Conservation (phyloP, 768 basidiomycete species). For the Mycena amicta region DNA sequence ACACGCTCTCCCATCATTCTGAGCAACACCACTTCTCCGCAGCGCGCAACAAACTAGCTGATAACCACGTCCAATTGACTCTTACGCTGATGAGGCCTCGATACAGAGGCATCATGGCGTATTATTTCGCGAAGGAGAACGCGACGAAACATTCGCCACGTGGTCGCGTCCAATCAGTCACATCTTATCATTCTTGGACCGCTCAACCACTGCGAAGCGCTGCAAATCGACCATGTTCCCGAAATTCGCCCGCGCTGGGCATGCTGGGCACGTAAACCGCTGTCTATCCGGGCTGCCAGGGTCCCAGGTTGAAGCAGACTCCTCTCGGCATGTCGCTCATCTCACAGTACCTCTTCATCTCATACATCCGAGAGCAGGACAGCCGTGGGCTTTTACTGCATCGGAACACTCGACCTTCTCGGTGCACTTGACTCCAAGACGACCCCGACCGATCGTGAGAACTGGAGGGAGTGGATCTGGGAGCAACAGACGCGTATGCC, state of each 20-base stretch:
- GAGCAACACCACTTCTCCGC: too few species aligned
- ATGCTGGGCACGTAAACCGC: constrained; percentile 66
- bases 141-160: too few species aligned
- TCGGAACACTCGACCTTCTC: constrained; percentile 82
- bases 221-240: background rate
- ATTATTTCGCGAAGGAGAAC: too few species aligned
- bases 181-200: background rate
- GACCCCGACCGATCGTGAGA: constrained; percentile 52
- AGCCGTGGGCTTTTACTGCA: constrained; percentile 86
- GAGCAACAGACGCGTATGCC: constrained; percentile 68
- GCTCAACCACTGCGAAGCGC: too few species aligned
- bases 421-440: constrained; percentile 51
- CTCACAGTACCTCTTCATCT: too few species aligned
- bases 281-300: constrained; percentile 73
- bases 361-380: constrained; percentile 49
- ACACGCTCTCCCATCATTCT: too few species aligned
- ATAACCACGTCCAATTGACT: too few species aligned
- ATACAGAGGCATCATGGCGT: too few species aligned
- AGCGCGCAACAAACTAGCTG: too few species aligned
- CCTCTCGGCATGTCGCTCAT: constrained; percentile 57
- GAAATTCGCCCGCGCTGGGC: constrained; percentile 47
- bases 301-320: constrained; percentile 69
- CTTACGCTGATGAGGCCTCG: too few species aligned
- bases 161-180: background rate
- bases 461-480: constrained; percentile 89